Base-by-base conservation (phyloP, 1,284 basidiomycete genomes). In the Heterobasidion parviporum region DNA sequence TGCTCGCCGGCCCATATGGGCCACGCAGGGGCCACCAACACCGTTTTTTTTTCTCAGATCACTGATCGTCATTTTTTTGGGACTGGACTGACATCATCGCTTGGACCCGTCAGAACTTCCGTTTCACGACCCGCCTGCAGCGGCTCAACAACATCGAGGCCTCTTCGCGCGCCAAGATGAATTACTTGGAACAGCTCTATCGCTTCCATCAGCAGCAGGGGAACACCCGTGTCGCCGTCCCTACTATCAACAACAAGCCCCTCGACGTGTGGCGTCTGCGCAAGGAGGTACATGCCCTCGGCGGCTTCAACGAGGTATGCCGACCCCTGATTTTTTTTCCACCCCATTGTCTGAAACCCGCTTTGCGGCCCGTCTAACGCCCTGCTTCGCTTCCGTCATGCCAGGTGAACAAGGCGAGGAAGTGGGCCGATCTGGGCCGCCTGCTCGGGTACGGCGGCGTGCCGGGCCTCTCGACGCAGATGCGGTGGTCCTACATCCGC, bases 141-240 rank as follows among this genome's bases (percentile, higher is more conserved):
- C 85, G 90, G 56, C 80, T 99, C 65, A 98, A 98, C 71, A 94
- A 93, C 61, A 94, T 99, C 63, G 96, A 98, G 73, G 97, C 97
- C 14, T 92, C 94, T 53, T 95, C 94, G 54, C 81, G 97, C 61
- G 96, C 96, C 47, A 96, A 97, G 70, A 77, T 98, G 69, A 98
- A 98, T 76, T 99, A 98, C 72, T 74, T 97, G 62, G 96, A 99
- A 71, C 94, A 98, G 71, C 81, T 99, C 45, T 95, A 95, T 73
- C 88, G 90, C 62, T 95, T 87, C 69, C 90, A 94, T 73, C 87
- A 86, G 68, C 92, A 94, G 68, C 90, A 94, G 72, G 92, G 91
- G 50, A 92, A 92, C 69, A 78, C 84, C 59, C 83, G 89, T 56
- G 85, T 98, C 16, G 85, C 86, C 36, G 89, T 98, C 43, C 97